These are phyloP conservation scores for Verticillium albo-atrum DNA, from an alignment of 2,329 filamentous ascomycete species.

Conservation along the genomic window DNA sequence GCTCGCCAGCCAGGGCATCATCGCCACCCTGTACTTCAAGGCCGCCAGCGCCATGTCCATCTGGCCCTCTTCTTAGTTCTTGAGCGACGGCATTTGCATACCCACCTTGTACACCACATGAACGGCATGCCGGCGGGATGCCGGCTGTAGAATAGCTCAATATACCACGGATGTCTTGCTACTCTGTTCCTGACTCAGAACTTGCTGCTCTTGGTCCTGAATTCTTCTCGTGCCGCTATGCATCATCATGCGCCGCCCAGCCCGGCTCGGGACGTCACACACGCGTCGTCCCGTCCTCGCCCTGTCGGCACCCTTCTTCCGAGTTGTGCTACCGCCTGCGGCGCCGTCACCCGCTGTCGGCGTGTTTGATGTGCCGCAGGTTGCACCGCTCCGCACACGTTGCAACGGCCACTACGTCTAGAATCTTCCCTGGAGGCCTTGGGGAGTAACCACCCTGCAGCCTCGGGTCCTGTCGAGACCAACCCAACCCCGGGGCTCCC, in stretches of 20 bases:
- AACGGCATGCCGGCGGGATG: too few species aligned
- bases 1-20: constrained; percentile 25
- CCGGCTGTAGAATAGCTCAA: too few species aligned
- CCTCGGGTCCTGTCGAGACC: not conserved
- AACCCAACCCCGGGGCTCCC: not conserved
- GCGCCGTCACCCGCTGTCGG: not conserved
- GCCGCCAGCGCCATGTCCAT: constrained; percentile 25
- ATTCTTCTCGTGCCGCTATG: too few species aligned
- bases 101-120: too few species aligned
- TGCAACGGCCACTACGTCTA: not conserved
- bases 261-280: not conserved
- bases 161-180: not conserved
- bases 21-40: constrained; percentile 33
- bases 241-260: too few species aligned
- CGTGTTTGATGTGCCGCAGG: not conserved
- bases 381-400: not conserved
- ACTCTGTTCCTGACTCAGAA: not conserved
- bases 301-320: not conserved
- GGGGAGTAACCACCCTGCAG: not conserved
- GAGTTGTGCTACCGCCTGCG: not conserved
- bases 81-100: not conserved
- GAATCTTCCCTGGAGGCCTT: not conserved
- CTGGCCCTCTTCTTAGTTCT: not conserved
- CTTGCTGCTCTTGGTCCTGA: not conserved
- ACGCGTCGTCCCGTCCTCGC: not conserved